Base-by-base conservation (phyloP, 1,284 basidiomycete genomes). In the Microbotryum intermedium region DNA sequence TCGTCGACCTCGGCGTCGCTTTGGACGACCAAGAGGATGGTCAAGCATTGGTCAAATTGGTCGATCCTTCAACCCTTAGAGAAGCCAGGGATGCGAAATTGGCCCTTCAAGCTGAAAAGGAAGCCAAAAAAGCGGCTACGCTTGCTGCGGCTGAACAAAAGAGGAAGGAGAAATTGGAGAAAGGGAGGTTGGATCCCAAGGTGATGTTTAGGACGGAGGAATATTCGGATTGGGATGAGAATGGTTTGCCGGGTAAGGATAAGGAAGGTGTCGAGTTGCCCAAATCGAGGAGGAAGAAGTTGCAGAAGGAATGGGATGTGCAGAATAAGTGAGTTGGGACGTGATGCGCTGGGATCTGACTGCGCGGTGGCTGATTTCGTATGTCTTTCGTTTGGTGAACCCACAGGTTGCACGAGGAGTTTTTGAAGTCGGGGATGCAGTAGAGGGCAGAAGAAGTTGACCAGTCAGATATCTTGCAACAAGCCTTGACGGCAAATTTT, bases 1-100 rank as follows among this genome's bases (percentile, higher is more conserved):
- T 97, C 45, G 86, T 94, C 50, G 87, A 92, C 26, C 79, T 98
- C 56, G 95, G 95, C 18, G 89, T 99, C 6, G 91, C 92, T 11
- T 79, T 99, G 47, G 95, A 98, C 72, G 95, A 99, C 76, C 90
- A 92, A 78, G 90, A 92, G 77, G 91, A 92, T 77, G 92, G 92
- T n/a, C 85, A 84, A 69, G 92, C 93, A 5, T 82, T 98, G 48
- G 88, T 97, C 68, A 98, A 98, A 76, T 79, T 98, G 49, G 88
- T 95, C 20, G 80, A 90, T 57, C 85, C 93, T 0, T 83, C 83
- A 7, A 84, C 90, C 62, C 80, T 99, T 42, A 83, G 89, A 64
- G 86, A 82, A 68, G 86, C 84, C 0, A 84, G 91, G 52, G 90
- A 95, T 61, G 93, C 93, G 72, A 97, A 97, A 77, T 83, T 84